These are phyloP conservation scores for Magnusiomyces suaveolens DNA, from an alignment of 1,139 yeast species.

Conservation along the genomic window DNA sequence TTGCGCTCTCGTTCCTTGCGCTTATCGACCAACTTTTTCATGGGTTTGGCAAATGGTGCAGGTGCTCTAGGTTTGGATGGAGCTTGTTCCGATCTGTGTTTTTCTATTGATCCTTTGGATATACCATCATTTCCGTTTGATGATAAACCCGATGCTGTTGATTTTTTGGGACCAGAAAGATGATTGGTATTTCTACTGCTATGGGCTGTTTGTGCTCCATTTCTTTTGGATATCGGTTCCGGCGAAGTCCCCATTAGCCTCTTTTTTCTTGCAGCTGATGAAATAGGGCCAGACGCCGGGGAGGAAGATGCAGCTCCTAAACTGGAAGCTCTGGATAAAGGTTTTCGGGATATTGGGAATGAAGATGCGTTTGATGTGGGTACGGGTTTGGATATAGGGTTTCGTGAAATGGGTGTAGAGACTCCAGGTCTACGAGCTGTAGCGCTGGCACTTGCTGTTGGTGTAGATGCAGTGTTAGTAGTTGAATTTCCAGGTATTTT, in stretches of 20 bases:
- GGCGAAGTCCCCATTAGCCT: not conserved
- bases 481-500: constrained; percentile 7
- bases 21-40: constrained; percentile 22
- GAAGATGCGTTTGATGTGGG: not conserved
- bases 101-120: not conserved
- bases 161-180: not conserved
- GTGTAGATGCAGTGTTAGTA: constrained; percentile 3
- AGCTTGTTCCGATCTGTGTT: not conserved
- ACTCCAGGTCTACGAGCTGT: not conserved
- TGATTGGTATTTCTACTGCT: not conserved
- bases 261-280: constrained; percentile 2
- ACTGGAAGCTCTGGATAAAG: not conserved
- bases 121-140: not conserved
- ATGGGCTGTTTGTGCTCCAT: not conserved
- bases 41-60: constrained; percentile 28
- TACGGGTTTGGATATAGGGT: not conserved
- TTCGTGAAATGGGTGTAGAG: not conserved
- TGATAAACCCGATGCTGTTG: not conserved
- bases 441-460: not conserved
- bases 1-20: constrained; percentile 6
- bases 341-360: not conserved
- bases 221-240: not conserved
- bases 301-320: not conserved
- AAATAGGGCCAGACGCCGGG: not conserved
- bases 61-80: constrained; percentile 16